These are phyloP conservation scores for Pichia sp. DNA, from an alignment of 1,139 yeast genomes.

Conservation along the genomic window DNA sequence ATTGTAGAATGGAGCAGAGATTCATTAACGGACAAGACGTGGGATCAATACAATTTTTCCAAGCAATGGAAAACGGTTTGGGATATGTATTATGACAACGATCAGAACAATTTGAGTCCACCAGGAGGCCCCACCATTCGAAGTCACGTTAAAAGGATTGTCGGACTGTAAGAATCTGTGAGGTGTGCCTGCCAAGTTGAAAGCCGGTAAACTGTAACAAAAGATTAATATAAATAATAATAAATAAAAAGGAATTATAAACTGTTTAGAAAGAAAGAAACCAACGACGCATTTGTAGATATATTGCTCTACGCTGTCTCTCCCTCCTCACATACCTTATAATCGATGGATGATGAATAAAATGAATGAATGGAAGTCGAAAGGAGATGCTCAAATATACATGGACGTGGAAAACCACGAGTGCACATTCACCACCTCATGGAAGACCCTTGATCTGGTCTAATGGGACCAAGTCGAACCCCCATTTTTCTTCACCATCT, in stretches of 20 bases:
- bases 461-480: conserved; percentile 31
- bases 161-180: background rate
- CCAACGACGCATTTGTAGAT: background rate
- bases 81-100: conserved; percentile 9
- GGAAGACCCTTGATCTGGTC: conserved; percentile 30
- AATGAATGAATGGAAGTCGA: conserved; percentile 4
- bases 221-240: conserved; percentile 1
- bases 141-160: conserved; percentile 1
- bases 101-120: background rate
- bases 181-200: too few species aligned
- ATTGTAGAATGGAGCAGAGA: conserved; percentile 12
- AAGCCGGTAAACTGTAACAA: background rate
- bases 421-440: background rate
- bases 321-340: background rate
- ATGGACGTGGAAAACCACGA: background rate
- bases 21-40: conserved; percentile 1
- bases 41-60: conserved; percentile 7
- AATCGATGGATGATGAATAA: conserved; percentile 2
- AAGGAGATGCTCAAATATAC: background rate
- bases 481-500: conserved; percentile 38
- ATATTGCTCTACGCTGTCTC: background rate
- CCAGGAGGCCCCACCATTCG: conserved; percentile 10
- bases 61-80: conserved; percentile 13
- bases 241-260: background rate
- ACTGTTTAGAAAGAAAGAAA: background rate